Conservation (phyloP, 164 flowering plant genomes). For the Macadamia integrifolia region DNA sequence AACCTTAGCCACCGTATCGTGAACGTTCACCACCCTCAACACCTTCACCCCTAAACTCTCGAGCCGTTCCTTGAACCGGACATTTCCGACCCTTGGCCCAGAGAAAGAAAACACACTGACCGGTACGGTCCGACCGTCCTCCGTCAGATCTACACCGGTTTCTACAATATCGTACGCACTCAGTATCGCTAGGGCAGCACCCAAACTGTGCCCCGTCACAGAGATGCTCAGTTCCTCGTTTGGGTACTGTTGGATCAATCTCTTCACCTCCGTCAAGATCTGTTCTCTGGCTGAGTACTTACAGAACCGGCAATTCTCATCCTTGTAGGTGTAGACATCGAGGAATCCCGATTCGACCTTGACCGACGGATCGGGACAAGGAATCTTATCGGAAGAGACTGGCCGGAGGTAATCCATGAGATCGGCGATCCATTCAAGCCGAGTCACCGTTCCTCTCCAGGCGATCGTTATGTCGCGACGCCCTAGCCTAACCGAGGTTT, state of each 20-base stretch:
- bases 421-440: constrained; percentile 56
- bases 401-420: constrained; percentile 42
- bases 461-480: constrained; percentile 61
- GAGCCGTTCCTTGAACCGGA: constrained; percentile 48
- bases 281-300: constrained; percentile 55
- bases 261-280: constrained; percentile 41
- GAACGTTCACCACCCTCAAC: constrained; percentile 64
- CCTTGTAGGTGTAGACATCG: constrained; percentile 57
- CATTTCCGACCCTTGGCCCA: constrained; percentile 80
- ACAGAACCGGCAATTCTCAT: constrained; percentile 34
- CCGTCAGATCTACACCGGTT: constrained; percentile 39
- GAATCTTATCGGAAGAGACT: constrained; percentile 22
- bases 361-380: constrained; percentile 44
- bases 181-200: constrained; percentile 57
- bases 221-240: constrained; percentile 70
- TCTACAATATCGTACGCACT: constrained; percentile 76
- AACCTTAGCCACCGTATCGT: constrained; percentile 59
- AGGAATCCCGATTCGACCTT: constrained; percentile 63
- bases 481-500: constrained; percentile 37
- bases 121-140: constrained; percentile 31
- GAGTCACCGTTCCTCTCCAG: constrained; percentile 68
- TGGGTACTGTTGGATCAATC: constrained; percentile 37
- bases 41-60: constrained; percentile 66
- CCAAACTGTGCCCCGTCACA: constrained; percentile 83
- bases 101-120: constrained; percentile 53